Conservation (phyloP, 1,284 basidiomycete species). For the Leccinum griseonigrum region DNA sequence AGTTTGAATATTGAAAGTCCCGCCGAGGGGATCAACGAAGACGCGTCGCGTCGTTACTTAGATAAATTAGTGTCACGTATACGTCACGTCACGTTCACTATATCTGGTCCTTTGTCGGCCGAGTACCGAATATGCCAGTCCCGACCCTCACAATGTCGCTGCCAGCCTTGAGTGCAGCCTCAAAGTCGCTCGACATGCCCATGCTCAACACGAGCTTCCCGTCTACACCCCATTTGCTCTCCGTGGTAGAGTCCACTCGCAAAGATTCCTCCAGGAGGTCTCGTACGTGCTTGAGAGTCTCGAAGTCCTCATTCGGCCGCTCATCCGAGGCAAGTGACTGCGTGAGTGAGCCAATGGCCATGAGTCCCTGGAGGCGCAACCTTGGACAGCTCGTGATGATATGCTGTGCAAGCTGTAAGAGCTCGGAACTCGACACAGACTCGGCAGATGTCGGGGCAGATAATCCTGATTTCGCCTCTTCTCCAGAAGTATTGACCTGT, state of each 20-base stretch:
- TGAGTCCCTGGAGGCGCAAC: constrained; percentile 81
- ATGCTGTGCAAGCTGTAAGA: constrained; percentile 69
- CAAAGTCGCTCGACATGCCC: constrained; percentile 98
- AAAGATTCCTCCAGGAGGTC: constrained; percentile 52
- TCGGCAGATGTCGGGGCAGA: constrained; percentile 42
- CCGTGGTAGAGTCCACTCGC: constrained; percentile 30
- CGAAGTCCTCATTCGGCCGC: constrained; percentile 84
- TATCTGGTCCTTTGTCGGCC: constrained; percentile 50
- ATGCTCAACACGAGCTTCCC: constrained; percentile 82
- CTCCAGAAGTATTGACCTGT: constrained; percentile 94
- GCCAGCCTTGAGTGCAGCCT: constrained; percentile 79
- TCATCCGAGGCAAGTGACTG: constrained; percentile 57
- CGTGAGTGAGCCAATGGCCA: constrained; percentile 92
- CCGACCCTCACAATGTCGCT: constrained; percentile 91
- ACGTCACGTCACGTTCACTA: constrained; percentile 18
- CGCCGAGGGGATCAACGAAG: constrained; percentile 31
- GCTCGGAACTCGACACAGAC: constrained; percentile 39
- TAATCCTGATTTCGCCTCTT: constrained; percentile 88
- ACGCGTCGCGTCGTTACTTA: constrained; percentile 30
- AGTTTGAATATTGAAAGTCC: constrained; percentile 29
- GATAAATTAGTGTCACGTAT: constrained; percentile 30
- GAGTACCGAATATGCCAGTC: constrained; percentile 84
- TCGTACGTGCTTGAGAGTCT: constrained; percentile 63
- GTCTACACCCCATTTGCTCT: constrained; percentile 49
- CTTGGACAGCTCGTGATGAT: constrained; percentile 73